Conservation (phyloP, 371 early-diverging fungal genomes). For the Mucor sp. region DNA sequence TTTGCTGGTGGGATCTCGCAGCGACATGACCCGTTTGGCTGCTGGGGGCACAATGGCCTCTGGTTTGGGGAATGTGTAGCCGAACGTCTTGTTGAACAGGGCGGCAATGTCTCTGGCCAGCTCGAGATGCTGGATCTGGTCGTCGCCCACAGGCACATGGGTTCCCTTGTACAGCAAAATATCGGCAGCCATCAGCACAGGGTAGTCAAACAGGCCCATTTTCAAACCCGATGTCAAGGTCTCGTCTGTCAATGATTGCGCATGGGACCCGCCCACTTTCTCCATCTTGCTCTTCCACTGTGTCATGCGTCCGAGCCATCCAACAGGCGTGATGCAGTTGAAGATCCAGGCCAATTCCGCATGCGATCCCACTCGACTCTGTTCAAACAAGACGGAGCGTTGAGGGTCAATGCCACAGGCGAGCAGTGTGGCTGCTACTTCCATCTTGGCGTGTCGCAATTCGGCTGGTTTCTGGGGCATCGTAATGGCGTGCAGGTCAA, state of each 20-base stretch:
- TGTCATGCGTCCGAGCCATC: slow-evolving; percentile 92
- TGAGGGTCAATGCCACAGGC: slow-evolving; percentile 89
- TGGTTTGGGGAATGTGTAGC: slow-evolving; percentile 71
- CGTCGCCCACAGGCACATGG: slow-evolving; percentile 93
- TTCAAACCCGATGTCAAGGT: slow-evolving; percentile 55
- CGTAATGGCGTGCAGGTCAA: slow-evolving; percentile 93
- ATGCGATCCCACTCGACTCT: slow-evolving; percentile 76
- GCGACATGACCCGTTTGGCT: slow-evolving; percentile 84
- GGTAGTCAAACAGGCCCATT: slow-evolving; percentile 89
- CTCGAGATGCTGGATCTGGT: slow-evolving; percentile 93
- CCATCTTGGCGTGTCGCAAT: slow-evolving; percentile 64
- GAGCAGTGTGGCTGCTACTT: slow-evolving; percentile 75
- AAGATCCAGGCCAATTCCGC: slow-evolving; percentile 87
- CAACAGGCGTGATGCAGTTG: slow-evolving; percentile 83
- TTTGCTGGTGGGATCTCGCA: slow-evolving; percentile 76
- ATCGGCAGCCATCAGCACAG: slow-evolving; percentile 95
- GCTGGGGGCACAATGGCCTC: slow-evolving; percentile 65
- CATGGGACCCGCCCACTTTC: slow-evolving; percentile 27
- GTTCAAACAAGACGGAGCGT: slow-evolving; percentile 79
- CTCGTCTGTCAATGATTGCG: slow-evolving; percentile 51
- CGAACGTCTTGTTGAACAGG: slow-evolving; percentile 74
- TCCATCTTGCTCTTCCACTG: slow-evolving; percentile 88
- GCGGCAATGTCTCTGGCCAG: slow-evolving; percentile 77
- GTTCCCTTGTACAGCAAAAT: slow-evolving; percentile 88
- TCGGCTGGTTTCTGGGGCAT: slow-evolving; percentile 72